Evolutionary conservation across 176 grass and related monocot species (phyloP), one percentile per base, ranked within the genome.

Genomic region (Cocos nucifera): DNA sequence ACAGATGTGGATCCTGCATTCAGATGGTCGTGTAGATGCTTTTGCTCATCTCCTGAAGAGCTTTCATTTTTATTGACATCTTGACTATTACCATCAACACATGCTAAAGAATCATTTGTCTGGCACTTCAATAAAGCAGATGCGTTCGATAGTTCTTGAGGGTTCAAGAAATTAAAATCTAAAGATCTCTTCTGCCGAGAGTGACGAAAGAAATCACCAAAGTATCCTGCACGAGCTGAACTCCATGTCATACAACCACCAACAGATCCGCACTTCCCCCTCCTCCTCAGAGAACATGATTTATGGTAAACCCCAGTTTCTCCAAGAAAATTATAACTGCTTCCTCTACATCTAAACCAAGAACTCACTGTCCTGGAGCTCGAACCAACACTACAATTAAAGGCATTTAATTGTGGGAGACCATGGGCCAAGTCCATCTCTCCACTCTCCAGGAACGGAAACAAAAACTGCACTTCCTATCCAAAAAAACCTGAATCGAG

Each of bases 21-120:
- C 0, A 29, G 39, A n/a, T 67, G 61, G 22, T 80, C 72, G 3
- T n/a, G 50, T 4, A 71, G 72, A 80, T 28, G 27, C 59, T 17
- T 44, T 19, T 55, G 18, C 5, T 54, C 28, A 18, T 73, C 70
- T n/a, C 17, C 65, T 17, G 22, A 68, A 10, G n/a, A 21, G 15
- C n/a, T 51, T 68, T 22, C 65, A 22, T 0, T 44, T 12, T 19
- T 24, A 54, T 25, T 70, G 58, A 67, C 21, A 71, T 71, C 72
- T 54, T 62, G 50, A 30, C 63, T 77, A 2, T 69, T 62, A n/a
- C 57, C 68, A 59, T 87, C 83, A n/a, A 82, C 68, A 56, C 66
- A 82, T 53, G 86, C 72, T n/a, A 81, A 55, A 0, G 83, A 90
- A 63, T 96, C 87, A 54, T 78, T 79, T 2, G 77, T 77, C 67